Conservation (phyloP, 257 asterid species). For the Jaltomata sinuosa region DNA sequence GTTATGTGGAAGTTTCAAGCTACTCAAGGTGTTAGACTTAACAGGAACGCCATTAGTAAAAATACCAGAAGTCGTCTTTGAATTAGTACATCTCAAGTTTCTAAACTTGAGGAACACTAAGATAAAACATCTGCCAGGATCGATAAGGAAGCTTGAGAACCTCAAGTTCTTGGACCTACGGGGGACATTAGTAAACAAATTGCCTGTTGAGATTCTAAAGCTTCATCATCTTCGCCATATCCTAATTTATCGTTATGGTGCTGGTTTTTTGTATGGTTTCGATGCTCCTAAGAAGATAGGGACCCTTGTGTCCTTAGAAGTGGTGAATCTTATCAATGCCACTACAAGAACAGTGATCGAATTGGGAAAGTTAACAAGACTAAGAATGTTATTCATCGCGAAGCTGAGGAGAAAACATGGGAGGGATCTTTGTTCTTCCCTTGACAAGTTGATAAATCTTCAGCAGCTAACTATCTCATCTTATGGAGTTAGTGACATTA, state of each 20-base stretch:
- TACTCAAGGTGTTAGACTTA: constrained; percentile 12
- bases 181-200: constrained; percentile 1
- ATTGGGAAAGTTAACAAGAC: constrained; percentile 13
- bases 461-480: not conserved
- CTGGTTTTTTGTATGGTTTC: not conserved
- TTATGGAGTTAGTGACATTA: not conserved
- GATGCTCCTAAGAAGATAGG: constrained; percentile 10
- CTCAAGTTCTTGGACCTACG: constrained; percentile 14
- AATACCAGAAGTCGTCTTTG: constrained; percentile 8
- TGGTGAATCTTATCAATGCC: constrained; percentile 1
- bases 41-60: not conserved
- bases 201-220: constrained; percentile 12
- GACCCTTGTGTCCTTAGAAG: not conserved
- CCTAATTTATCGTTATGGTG: not conserved
- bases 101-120: constrained; percentile 6
- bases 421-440: constrained; percentile 12
- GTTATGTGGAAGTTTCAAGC: not conserved
- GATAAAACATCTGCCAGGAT: constrained; percentile 5
- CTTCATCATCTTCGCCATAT: constrained; percentile 9
- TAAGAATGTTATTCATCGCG: constrained; percentile 12
- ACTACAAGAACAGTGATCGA: constrained; percentile 1
- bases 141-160: constrained; percentile 10
- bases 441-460: constrained; percentile 14
- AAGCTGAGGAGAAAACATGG: constrained; percentile 18
- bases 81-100: constrained; percentile 11